Evolutionary conservation across 129 eudicot species (phyloP).

Genomic region (Glebionis coronaria): DNA sequence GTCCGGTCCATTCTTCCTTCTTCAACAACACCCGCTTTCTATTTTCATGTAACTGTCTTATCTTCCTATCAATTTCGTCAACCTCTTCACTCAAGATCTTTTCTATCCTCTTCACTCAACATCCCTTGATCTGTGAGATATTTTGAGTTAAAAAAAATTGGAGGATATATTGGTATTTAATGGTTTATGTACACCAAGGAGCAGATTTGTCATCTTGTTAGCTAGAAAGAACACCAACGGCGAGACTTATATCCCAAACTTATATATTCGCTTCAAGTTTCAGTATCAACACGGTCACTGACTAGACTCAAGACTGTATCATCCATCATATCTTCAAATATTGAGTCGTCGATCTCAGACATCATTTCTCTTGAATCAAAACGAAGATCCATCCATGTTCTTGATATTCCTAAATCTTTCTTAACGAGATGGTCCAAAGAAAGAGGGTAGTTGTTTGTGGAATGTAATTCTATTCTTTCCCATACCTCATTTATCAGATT

Average conservation of each 20-base stretch:
- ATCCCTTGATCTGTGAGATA: no score
- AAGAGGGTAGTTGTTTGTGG: constrained; percentile 36
- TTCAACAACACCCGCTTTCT: no score
- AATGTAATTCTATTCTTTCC: constrained; percentile 60
- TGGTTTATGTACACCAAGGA: no score
- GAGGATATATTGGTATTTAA: no score
- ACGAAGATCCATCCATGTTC: constrained; percentile 67
- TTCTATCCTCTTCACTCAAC: no score
- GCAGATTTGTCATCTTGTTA: no score
- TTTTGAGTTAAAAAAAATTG: no score
- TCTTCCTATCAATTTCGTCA: no score
- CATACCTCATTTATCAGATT: constrained; percentile 67
- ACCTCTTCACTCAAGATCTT: no score
- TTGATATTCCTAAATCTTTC: constrained; percentile 51
- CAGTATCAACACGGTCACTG: constrained; percentile 8
- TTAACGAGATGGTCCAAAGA: constrained; percentile 71
- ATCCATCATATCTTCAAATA: constrained; percentile 65
- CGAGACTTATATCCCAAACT: constrained; percentile 7
- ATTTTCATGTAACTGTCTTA: no score
- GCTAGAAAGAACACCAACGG: constrained; percentile 16
- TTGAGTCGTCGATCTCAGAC: constrained; percentile 47
- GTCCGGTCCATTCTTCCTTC: no score
- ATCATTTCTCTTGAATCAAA: constrained; percentile 45
- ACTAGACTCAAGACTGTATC: constrained; percentile 47
- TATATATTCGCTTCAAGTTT: constrained; percentile 6